phyloP scores from a whole-genome alignment of 345 rosid genomes.

The Rhodamnia rubescens region DNA sequence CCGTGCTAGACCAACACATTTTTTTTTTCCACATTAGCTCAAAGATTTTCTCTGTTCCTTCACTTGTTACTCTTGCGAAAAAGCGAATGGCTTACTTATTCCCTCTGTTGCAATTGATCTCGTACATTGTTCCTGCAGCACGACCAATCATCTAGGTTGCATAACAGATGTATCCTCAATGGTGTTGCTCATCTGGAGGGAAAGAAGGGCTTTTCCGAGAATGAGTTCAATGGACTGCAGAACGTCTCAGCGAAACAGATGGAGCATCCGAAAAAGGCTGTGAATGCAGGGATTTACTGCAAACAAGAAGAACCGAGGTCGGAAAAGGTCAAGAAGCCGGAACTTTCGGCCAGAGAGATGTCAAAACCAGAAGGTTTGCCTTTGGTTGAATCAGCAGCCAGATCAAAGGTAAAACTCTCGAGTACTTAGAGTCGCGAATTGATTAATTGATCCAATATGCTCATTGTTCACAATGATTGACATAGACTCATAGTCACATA shows the following conservation, averaged over 20 bases:
- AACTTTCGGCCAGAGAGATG: not conserved
- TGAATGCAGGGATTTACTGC: not conserved
- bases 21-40: not conserved
- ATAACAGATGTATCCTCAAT: too few species aligned
- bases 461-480: not conserved
- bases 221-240: not conserved
- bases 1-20: not conserved
- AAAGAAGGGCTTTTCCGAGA: not conserved
- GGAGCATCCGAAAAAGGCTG: not conserved
- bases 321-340: not conserved
- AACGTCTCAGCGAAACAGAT: not conserved
- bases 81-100: not conserved
- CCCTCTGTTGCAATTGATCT: not conserved
- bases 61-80: not conserved
- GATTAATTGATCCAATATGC: not conserved
- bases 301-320: not conserved
- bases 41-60: not conserved
- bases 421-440: not conserved
- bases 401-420: not conserved
- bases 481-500: not conserved
- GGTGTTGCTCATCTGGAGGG: not conserved
- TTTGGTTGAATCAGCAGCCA: not conserved
- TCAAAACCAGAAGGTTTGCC: not conserved
- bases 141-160: not conserved
- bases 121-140: not conserved